phyloP scores from a whole-genome alignment of 306 rosid species.

The Myrica gale region DNA sequence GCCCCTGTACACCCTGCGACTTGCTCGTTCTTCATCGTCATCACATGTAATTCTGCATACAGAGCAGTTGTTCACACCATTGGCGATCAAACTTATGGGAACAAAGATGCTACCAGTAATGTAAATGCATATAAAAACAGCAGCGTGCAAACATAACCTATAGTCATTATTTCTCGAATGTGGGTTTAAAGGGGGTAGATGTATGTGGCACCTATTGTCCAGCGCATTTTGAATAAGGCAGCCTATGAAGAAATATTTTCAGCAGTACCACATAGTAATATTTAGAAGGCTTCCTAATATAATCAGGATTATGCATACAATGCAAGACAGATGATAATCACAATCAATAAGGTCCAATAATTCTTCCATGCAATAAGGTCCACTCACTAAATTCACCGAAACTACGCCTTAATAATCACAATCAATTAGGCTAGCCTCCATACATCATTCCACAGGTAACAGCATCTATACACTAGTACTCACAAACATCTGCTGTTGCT shows the following conservation, averaged over 20 bases:
- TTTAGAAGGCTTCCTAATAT: neutral
- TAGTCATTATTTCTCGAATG: neutral
- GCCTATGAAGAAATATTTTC: neutral
- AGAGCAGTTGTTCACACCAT: neutral
- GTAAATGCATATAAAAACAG: neutral
- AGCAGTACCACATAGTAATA: neutral
- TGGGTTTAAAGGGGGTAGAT: too few species aligned
- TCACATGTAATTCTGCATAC: conserved; percentile 68
- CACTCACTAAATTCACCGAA: neutral
- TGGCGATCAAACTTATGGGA: neutral
- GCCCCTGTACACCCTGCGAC: conserved; percentile 85
- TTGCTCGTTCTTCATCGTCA: conserved; percentile 88
- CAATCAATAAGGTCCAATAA: neutral
- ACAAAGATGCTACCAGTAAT: neutral
- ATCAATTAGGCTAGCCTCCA: neutral
- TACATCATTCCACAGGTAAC: neutral
- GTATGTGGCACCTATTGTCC: neutral
- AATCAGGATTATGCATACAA: neutral
- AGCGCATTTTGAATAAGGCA: neutral
- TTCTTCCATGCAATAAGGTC: neutral
- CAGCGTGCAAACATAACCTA: neutral
- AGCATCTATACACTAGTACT: neutral
- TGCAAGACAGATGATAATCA: neutral
- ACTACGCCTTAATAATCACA: neutral
- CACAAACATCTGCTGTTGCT: neutral